Evolutionary conservation across 2,329 filamentous ascomycete genomes (phyloP).

Genomic region (Incumbomyces lentus): DNA sequence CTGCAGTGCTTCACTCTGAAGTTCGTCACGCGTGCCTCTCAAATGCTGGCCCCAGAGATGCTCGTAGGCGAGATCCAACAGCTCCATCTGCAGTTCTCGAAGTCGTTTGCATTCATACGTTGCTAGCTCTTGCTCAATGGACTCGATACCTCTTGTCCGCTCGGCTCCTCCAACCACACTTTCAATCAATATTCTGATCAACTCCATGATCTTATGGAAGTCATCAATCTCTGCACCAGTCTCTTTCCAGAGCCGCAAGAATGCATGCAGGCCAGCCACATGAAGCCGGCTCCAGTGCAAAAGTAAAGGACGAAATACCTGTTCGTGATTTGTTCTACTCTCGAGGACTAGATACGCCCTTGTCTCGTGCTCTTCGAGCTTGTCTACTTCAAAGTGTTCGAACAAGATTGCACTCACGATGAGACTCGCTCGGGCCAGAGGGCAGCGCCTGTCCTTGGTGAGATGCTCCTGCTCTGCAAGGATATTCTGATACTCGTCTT

Average conservation of each 20-base stretch:
- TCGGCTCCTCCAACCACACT: conserved; percentile 75
- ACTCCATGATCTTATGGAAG: conserved; percentile 84
- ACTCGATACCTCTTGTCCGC: conserved; percentile 71
- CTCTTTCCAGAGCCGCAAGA: conserved; percentile 85
- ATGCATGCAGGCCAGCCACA: conserved; percentile 71
- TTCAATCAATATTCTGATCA: conserved; percentile 81
- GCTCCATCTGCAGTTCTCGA: conserved; percentile 82
- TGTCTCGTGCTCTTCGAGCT: conserved; percentile 65
- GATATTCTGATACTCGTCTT: conserved; percentile 86
- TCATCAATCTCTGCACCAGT: conserved; percentile 77
- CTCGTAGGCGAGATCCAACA: conserved; percentile 83
- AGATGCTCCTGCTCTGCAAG: conserved; percentile 77
- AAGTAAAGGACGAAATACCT: conserved; percentile 73
- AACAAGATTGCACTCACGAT: conserved; percentile 81
- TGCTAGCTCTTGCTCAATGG: conserved; percentile 79
- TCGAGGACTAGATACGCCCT: conserved; percentile 67
- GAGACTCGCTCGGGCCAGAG: conserved; percentile 75
- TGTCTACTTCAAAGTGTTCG: conserved; percentile 91
- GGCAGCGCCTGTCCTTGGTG: conserved; percentile 63
- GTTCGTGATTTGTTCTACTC: conserved; percentile 67
- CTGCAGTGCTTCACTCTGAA: conserved; percentile 81
- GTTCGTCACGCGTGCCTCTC: conserved; percentile 77
- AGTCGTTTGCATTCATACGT: conserved; percentile 72
- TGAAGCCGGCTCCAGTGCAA: conserved; percentile 91
- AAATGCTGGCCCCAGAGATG: conserved; percentile 90